Evolutionary conservation across 2,329 filamentous ascomycete genomes (phyloP).

Genomic region (Xenoacremonium recifei): DNA sequence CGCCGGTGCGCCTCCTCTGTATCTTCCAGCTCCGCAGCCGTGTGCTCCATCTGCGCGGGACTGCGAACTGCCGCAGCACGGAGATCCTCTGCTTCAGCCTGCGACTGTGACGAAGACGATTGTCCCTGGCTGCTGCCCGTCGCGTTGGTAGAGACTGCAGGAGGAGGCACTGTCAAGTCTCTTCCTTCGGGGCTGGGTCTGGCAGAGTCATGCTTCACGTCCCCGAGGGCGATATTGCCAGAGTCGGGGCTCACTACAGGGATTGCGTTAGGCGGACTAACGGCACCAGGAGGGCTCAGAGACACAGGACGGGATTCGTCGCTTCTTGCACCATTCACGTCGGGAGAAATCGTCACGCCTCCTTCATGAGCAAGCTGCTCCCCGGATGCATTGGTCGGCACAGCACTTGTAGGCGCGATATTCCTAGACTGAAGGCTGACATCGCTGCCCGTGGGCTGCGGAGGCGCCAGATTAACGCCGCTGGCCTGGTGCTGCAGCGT

Average conservation of each 20-base stretch:
- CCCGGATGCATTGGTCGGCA: slow-evolving; percentile 2
- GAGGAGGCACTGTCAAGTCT: too few species aligned
- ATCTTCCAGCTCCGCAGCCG: slow-evolving; percentile 38
- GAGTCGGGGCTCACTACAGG: slow-evolving; percentile 11
- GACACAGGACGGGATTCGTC: slow-evolving; percentile 14
- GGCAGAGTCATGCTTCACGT: too few species aligned
- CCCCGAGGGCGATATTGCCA: too few species aligned
- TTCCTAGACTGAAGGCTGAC: not conserved
- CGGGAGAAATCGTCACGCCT: not conserved
- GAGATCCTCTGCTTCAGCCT: slow-evolving; percentile 1
- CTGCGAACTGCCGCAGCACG: slow-evolving; percentile 3
- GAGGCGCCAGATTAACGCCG: not conserved
- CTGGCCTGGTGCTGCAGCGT: not conserved
- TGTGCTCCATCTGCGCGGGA: slow-evolving; percentile 11
- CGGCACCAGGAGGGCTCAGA: slow-evolving; percentile 15
- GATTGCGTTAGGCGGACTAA: not conserved
- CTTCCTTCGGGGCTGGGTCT: too few species aligned
- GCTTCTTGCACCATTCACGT: slow-evolving; percentile 1
- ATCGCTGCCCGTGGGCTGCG: not conserved
- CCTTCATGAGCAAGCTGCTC: not conserved
- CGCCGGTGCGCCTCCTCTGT: slow-evolving; percentile 45
- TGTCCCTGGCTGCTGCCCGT: slow-evolving; percentile 1
- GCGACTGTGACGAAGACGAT: not conserved
- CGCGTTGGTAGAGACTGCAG: not conserved
- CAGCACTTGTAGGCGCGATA: slow-evolving; percentile 4